These are phyloP conservation scores for Aspergillus bridgeri DNA, from an alignment of 495 filamentous ascomycete species.

Conservation along the genomic window DNA sequence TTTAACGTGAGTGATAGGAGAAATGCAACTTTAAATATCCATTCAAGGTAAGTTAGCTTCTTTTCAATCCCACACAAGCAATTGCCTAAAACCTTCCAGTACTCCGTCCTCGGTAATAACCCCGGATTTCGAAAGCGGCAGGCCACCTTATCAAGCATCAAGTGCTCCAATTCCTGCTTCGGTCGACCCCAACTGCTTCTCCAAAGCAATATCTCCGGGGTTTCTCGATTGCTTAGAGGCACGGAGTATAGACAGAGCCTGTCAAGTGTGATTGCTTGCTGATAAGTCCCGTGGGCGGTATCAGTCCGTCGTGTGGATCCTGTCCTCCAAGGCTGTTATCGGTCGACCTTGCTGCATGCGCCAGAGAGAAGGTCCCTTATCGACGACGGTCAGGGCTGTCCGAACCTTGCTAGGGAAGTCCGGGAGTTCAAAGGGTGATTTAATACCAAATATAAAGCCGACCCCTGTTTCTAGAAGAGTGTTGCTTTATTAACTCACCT, in stretches of 20 bases:
- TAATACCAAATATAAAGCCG: background rate
- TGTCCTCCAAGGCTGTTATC: background rate
- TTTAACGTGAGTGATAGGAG: background rate
- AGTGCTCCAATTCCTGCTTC: slow-evolving; percentile 1
- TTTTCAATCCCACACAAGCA: background rate
- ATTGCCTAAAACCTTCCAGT: background rate
- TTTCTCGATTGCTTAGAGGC: background rate
- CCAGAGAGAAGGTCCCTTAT: background rate
- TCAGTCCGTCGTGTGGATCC: background rate
- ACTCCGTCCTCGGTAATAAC: background rate
- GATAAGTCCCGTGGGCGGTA: background rate
- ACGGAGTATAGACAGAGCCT: background rate
- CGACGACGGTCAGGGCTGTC: background rate
- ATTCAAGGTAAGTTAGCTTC: background rate
- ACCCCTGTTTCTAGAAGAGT: background rate
- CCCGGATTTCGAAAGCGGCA: background rate
- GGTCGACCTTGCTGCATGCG: background rate
- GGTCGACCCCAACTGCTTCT: background rate
- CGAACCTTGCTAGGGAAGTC: background rate
- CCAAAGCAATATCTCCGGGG: background rate
- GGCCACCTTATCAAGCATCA: background rate
- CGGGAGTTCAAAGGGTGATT: background rate
- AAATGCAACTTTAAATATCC: background rate
- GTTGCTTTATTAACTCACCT: background rate
- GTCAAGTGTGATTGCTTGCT: background rate